Percentiles rank a stretch among this genome's conserved stretches.
Conservation (phyloP, 495 filamentous ascomycete species). For the Neurospora tetraspora region DNA sequence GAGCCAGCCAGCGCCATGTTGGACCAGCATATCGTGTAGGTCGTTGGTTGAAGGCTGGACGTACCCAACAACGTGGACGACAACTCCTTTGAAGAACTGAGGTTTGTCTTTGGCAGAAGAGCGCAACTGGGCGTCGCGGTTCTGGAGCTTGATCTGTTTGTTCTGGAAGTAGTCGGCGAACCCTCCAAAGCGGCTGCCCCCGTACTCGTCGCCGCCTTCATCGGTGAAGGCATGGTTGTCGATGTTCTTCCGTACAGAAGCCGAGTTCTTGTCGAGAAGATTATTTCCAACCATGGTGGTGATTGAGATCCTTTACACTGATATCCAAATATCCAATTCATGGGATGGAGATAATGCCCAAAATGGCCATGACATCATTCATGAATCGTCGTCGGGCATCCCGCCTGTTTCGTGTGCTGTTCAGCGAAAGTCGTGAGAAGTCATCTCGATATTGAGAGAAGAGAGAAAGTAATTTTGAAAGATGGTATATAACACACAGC, state of each 20-base stretch:
- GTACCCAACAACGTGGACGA: conserved; percentile 87
- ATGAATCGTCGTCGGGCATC: neutral
- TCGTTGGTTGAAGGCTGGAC: conserved; percentile 49
- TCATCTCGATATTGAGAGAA: neutral
- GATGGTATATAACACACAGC: neutral
- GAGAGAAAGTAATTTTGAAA: neutral
- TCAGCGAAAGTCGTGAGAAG: neutral
- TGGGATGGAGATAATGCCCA: neutral
- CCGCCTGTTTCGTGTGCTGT: neutral
- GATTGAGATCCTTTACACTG: neutral
- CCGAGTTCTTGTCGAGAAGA: conserved; percentile 64
- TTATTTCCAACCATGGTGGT: conserved; percentile 57
- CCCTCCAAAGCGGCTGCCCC: conserved; percentile 74
- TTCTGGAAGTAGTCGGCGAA: conserved; percentile 83
- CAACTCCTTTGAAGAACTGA: conserved; percentile 78
- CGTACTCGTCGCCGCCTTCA: conserved; percentile 88
- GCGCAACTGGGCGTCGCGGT: conserved; percentile 75
- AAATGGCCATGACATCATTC: neutral
- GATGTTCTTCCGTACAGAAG: conserved; percentile 72
- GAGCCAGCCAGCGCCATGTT: conserved; percentile 83
- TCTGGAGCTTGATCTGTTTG: conserved; percentile 94
- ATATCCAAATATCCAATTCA: conserved; percentile 4
- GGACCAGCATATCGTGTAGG: conserved; percentile 74
- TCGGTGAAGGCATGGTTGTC: conserved; percentile 50
- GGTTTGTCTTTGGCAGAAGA: conserved; percentile 54